Conservation (phyloP, 108 stramenopile genomes). For the Seminavis robusta region DNA sequence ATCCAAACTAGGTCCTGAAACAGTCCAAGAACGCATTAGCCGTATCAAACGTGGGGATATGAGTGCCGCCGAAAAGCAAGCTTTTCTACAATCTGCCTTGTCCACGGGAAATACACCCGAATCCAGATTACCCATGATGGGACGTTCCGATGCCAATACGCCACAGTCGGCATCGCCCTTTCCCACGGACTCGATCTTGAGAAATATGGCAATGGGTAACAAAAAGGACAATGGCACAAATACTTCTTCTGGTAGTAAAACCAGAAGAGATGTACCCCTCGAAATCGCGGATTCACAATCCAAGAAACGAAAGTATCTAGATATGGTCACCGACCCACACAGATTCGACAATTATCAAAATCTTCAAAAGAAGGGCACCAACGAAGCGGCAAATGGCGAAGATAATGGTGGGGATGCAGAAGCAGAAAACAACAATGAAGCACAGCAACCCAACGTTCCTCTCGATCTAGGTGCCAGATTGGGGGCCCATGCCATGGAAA, state of each 20-base stretch:
- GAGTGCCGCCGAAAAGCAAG: constrained; percentile 56
- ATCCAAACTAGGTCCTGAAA: too few relatives aligned
- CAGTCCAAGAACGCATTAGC: constrained; percentile 41
- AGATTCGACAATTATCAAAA: too few relatives aligned
- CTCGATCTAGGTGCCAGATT: constrained; percentile 46
- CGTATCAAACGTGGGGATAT: constrained; percentile 52
- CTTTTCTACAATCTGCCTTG: constrained; percentile 40
- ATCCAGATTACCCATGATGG: constrained; percentile 23
- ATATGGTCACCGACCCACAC: constrained; percentile 49
- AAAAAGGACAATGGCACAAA: background rate
- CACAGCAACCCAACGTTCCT: too few relatives aligned
- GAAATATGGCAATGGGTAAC: constrained; percentile 35
- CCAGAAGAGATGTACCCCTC: too few relatives aligned
- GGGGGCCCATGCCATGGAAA: constrained; percentile 2
- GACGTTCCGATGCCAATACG: constrained; percentile 19
- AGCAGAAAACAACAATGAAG: constrained; percentile 3
- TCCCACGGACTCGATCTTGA: constrained; percentile 29
- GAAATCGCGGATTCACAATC: background rate
- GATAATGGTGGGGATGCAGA: background rate
- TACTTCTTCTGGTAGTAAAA: too few relatives aligned
- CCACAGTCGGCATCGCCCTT: constrained; percentile 9
- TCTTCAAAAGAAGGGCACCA: too few relatives aligned
- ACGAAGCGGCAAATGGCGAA: too few relatives aligned
- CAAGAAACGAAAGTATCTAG: constrained; percentile 48
- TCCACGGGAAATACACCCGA: constrained; percentile 25